Base-by-base conservation (phyloP, 805 yeast species). In the Priceomyces carsonii region DNA sequence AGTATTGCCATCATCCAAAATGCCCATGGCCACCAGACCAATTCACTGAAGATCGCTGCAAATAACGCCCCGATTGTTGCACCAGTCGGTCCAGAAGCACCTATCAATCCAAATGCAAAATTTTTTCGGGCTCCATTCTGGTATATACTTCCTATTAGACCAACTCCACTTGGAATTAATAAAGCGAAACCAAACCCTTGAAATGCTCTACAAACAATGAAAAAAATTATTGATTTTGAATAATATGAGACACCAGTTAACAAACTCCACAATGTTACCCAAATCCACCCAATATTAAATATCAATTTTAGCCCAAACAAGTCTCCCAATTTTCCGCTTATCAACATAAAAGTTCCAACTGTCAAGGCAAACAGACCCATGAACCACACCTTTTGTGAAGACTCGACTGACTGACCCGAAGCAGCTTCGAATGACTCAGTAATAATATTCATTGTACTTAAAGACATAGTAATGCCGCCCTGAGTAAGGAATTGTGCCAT, bases 311-410 rank as follows among this genome's bases (percentile, higher is more conserved):
- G 63, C 0, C 93, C 93, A 45, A 75, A 77, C 8, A 83, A 62
- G 49, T 85, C 95, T 21, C 95, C 93, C 29, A 82, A 50, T 32
- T 80, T 69, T 6, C 93, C 93, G 23, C 83, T 73, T 4, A 80
- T 63, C 23, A 85, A 55, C 33, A 85, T 83, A 42, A 84, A 78
- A 0, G 91, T 81, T 8, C 91, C 91, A 4, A 82, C 76, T 0
- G 87, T 77, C 36, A 85, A 58, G 0, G 87, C 79, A 51, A 77
- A 82, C 0, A 86, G 74, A 1, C 89, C 88, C 68, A 79, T 71
- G 51, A 79, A 77, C 93, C 95, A 82, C 9, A 69, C 71, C 37
- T 64, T 63, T 34, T 57, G 55, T 15, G 60, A 34, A 1, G 40
- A 16, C 8, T 42, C 42, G 5, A 40, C 38, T 0, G 32, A 22